Conservation (phyloP, 768 basidiomycete species). For the Cystofilobasidium capitatum region DNA sequence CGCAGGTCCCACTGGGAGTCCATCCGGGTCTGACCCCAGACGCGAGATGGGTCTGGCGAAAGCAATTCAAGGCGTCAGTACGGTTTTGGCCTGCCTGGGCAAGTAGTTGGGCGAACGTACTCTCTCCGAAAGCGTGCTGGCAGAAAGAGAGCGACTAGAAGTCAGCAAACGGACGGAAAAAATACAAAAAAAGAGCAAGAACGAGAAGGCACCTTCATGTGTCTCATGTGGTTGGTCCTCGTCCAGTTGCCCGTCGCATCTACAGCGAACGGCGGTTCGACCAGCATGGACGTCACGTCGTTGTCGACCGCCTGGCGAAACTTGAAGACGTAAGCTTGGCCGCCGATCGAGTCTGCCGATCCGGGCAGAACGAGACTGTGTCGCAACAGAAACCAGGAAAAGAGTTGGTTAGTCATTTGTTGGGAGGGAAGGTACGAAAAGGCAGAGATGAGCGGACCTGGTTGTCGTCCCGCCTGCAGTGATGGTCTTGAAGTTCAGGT, state of each 20-base stretch:
- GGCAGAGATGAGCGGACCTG: not conserved
- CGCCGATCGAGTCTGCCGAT: conserved; percentile 10
- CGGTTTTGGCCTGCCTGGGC: not conserved
- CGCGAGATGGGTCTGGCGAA: not conserved
- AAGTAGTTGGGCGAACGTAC: not conserved
- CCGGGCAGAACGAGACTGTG: not conserved
- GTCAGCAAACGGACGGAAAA: not conserved
- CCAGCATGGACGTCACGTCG: not conserved
- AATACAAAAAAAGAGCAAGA: not conserved
- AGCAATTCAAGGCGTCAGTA: not conserved
- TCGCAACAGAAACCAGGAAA: not conserved
- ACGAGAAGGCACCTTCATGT: conserved; percentile 12
- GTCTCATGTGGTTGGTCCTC: not conserved
- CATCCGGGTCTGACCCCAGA: not conserved
- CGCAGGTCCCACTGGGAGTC: conserved; percentile 17
- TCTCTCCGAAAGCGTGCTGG: not conserved
- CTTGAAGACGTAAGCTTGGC: conserved; percentile 10
- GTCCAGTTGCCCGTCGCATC: conserved; percentile 9
- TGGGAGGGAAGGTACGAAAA: not conserved
- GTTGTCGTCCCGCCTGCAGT: not conserved
- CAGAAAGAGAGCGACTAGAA: too few species aligned
- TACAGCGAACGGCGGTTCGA: conserved; percentile 9
- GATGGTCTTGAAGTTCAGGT: not conserved
- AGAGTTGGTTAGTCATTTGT: too few species aligned
- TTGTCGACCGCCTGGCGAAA: not conserved